phyloP scores from a whole-genome alignment of 2,329 filamentous ascomycete species.

The Curvularia hawaiiensis region DNA sequence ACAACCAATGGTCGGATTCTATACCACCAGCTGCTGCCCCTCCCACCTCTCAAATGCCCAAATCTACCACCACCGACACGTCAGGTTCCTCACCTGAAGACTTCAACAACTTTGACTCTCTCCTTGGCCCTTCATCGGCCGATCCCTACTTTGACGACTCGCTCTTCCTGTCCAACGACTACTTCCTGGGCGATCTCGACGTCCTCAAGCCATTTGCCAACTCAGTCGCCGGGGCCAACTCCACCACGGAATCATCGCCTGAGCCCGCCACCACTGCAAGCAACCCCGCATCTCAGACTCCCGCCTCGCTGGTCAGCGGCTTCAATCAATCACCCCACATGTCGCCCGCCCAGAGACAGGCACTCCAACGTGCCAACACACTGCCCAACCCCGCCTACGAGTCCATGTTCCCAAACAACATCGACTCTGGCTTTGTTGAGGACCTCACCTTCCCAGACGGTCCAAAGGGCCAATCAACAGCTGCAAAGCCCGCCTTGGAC shows the following conservation, averaged over 20 bases:
- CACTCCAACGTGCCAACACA: slow-evolving; percentile 37
- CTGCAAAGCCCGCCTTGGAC: slow-evolving; percentile 22
- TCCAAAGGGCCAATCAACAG: slow-evolving; percentile 31
- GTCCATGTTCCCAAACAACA: slow-evolving; percentile 45
- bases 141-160: slow-evolving; percentile 47
- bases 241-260: slow-evolving; percentile 47
- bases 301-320: slow-evolving; percentile 27
- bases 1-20: slow-evolving; percentile 48
- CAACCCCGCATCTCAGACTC: slow-evolving; percentile 32
- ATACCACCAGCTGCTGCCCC: slow-evolving; percentile 33
- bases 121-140: slow-evolving; percentile 36
- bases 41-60: slow-evolving; percentile 42
- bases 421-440: slow-evolving; percentile 44
- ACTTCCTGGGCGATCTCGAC: slow-evolving; percentile 48
- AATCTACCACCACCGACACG: slow-evolving; percentile 41
- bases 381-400: slow-evolving; percentile 44
- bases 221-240: slow-evolving; percentile 36
- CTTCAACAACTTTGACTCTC: slow-evolving; percentile 38
- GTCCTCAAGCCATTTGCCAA: slow-evolving; percentile 46
- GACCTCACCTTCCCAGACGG: slow-evolving; percentile 46
- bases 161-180: slow-evolving; percentile 46
- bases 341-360: slow-evolving; percentile 30
- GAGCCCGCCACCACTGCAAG: slow-evolving; percentile 35
- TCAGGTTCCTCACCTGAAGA: slow-evolving; percentile 41
- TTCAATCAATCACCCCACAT: slow-evolving; percentile 35